Evolutionary conservation across 371 early-diverging fungal genomes (phyloP).

Genomic region (Coemansia sp.): DNA sequence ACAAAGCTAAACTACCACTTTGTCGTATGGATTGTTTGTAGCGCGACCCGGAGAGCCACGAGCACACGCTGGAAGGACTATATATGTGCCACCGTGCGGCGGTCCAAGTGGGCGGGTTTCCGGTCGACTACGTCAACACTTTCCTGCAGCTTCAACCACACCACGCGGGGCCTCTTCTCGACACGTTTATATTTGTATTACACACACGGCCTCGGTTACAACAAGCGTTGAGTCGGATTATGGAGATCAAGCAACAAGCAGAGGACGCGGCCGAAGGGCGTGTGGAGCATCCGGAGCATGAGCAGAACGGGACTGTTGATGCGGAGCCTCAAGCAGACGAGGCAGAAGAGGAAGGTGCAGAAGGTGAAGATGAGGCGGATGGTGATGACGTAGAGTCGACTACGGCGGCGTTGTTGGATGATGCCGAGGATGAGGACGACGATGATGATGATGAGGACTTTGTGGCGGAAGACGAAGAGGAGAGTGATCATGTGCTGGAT

Average conservation of each 20-base stretch:
- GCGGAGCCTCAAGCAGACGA: neutral
- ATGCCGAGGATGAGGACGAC: constrained; percentile 3
- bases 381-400: neutral
- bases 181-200: constrained; percentile 37
- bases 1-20: neutral
- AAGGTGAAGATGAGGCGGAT: too few species aligned
- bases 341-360: neutral
- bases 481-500: constrained; percentile 28
- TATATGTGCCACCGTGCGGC: constrained; percentile 45
- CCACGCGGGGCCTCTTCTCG: constrained; percentile 18
- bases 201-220: constrained; percentile 23
- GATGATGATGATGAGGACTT: constrained; percentile 35
- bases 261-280: neutral
- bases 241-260: constrained; percentile 28
- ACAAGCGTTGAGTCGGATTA: constrained; percentile 20
- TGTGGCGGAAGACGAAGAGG: constrained; percentile 33
- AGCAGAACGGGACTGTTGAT: neutral
- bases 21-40: constrained; percentile 8
- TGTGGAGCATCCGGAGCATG: neutral
- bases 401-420: constrained; percentile 2
- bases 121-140: constrained; percentile 35
- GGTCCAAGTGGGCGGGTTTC: constrained; percentile 21
- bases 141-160: constrained; percentile 1
- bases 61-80: constrained; percentile 28
- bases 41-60: constrained; percentile 36